Conservation (phyloP, 495 filamentous ascomycete genomes). For the Neurospora africana region DNA sequence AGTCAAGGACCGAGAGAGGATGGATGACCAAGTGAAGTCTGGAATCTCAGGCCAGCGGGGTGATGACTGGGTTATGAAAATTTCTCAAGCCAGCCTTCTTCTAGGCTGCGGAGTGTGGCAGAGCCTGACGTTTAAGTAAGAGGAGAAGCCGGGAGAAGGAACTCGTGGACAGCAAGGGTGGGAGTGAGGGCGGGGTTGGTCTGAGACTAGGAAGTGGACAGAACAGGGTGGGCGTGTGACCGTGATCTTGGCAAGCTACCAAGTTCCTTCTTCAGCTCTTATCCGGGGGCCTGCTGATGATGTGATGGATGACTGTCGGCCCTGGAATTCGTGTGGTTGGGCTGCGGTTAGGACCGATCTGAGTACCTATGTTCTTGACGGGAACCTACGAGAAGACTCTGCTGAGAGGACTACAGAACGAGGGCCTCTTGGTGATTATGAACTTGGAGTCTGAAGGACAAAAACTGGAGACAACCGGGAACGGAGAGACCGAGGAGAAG, state of each 20-base stretch:
- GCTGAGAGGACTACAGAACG: neutral
- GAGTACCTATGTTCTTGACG: neutral
- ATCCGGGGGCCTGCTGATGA: neutral
- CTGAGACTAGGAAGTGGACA: conserved; percentile 3
- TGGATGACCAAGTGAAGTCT: neutral
- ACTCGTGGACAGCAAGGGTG: neutral
- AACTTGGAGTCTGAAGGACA: neutral
- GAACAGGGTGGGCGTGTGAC: conserved; percentile 2
- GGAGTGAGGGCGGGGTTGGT: conserved; percentile 3
- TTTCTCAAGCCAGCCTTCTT: neutral
- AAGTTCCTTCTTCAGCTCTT: neutral
- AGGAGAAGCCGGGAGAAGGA: neutral
- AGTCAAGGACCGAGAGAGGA: neutral
- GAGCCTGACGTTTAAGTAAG: neutral
- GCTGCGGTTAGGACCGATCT: neutral
- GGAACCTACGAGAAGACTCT: neutral
- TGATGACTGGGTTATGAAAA: neutral
- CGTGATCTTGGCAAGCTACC: neutral
- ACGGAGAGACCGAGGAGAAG: neutral
- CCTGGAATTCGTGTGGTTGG: neutral
- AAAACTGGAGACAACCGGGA: neutral
- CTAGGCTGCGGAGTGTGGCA: neutral
- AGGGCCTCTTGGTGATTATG: neutral
- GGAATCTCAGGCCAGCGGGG: neutral
- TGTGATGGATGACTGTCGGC: neutral